A percentile compares a stretch with the other conserved stretches of the same genome.
Conservation (phyloP, 495 filamentous ascomycete species). For the Penicillium odoratum region DNA sequence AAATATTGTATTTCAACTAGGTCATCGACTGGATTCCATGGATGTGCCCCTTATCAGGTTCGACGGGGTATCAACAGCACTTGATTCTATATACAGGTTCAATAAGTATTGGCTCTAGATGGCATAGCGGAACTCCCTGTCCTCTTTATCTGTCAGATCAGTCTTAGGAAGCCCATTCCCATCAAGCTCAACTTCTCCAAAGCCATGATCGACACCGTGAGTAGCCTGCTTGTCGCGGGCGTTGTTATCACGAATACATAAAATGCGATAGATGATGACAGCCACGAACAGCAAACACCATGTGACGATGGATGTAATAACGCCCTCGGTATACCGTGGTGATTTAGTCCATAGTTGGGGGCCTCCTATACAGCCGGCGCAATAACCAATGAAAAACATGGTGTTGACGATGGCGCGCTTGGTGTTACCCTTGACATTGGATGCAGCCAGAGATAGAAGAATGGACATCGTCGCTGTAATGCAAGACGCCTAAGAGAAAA, state of each 20-base stretch:
- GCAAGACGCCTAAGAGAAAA: constrained; percentile 21
- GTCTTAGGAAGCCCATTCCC: constrained; percentile 18
- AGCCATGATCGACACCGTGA: constrained; percentile 5
- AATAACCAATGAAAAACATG: constrained; percentile 41
- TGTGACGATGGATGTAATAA: constrained; percentile 30
- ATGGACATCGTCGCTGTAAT: constrained; percentile 53
- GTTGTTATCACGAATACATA: constrained; percentile 26
- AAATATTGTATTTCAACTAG: neutral
- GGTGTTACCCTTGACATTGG: constrained; percentile 64
- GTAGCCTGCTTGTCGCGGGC: constrained; percentile 7
- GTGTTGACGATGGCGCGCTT: constrained; percentile 54
- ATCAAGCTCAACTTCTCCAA: constrained; percentile 14
- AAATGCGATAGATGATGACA: constrained; percentile 23
- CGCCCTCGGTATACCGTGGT: constrained; percentile 28
- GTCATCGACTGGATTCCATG: neutral
- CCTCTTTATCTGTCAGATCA: constrained; percentile 28
- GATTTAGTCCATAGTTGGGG: constrained; percentile 34
- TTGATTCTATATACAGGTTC: neutral
- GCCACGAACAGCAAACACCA: constrained; percentile 29
- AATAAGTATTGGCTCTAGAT: neutral
- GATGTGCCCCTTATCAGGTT: neutral
- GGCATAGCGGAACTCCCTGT: constrained; percentile 22
- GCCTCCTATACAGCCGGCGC: constrained; percentile 32
- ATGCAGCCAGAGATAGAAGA: constrained; percentile 51
- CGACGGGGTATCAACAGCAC: neutral